A percentile compares a stretch with the other conserved stretches of the same genome.
These are phyloP conservation scores for Hevea brasiliensis DNA, from an alignment of 345 rosid genomes.

Conservation along the genomic window DNA sequence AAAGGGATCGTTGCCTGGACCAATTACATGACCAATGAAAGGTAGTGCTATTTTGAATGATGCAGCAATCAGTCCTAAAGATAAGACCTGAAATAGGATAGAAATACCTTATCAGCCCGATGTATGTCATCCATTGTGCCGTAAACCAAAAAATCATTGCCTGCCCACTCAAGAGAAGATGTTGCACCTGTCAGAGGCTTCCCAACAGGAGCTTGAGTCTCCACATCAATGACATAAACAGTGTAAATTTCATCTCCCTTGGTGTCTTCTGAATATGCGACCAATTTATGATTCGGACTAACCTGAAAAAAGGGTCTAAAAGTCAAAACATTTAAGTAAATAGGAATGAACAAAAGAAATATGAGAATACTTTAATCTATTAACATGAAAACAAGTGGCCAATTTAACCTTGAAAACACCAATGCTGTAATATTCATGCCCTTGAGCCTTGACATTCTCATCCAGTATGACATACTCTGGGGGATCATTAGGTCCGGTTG, in stretches of 20 bases:
- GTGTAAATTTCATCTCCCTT: constrained; percentile 81
- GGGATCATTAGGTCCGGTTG: constrained; percentile 67
- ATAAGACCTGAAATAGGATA: neutral
- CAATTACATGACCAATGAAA: no score
- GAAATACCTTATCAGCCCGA: constrained; percentile 80
- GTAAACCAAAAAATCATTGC: constrained; percentile 73
- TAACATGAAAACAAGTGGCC: neutral
- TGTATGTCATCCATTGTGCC: constrained; percentile 79
- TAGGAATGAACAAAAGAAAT: neutral
- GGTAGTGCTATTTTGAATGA: neutral
- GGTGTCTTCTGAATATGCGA: constrained; percentile 83
- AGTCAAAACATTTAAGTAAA: neutral
- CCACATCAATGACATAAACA: constrained; percentile 64
- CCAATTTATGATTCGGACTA: constrained; percentile 73
- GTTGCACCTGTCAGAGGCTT: constrained; percentile 61
- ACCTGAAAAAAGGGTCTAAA: constrained; percentile 44
- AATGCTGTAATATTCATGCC: constrained; percentile 53
- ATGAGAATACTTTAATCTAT: neutral
- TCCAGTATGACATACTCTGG: constrained; percentile 82
- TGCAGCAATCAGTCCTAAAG: neutral
- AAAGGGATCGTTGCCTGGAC: no score
- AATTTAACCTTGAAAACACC: constrained; percentile 59
- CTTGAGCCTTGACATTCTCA: constrained; percentile 75
- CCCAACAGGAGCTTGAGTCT: constrained; percentile 45
- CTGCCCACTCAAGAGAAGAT: constrained; percentile 68